Base-by-base conservation (phyloP, 192 early-diverging fungal species). In the Backusella tarrabulga region DNA sequence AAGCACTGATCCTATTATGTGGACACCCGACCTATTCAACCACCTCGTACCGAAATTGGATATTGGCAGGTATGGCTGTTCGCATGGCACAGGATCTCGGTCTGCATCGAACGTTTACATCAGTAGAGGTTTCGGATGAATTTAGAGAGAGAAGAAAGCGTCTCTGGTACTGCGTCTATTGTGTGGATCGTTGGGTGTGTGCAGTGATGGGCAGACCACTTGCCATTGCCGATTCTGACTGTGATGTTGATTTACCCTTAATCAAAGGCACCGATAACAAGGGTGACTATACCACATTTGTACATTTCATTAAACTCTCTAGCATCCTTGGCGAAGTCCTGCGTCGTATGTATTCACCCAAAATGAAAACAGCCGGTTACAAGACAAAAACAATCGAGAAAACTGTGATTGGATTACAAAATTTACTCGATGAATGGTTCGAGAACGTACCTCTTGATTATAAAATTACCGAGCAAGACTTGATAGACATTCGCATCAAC, bases 1-100 rank as follows among this genome's bases (percentile, higher is more conserved):
- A 91, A 36, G 85, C 91, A 0, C 77, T 95, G 73, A 72, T 93
- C 66, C 77, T 95, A 26, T 81, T 93, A 80, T 83, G 88, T 19
- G 83, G 83, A 15, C 88, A 92, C 23, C 79, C 79, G 1, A 76
- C 71, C 3, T 76, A 67, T 32, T 34, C 75, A 5, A 35, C 69
- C 4, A 69, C 44, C 4, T 44, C 71, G 9, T 76, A 80, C 35
- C 71, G 71, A 26, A 71, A 66, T 32, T 80, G 79, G 79, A 80
- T 80, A 19, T 60, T 42, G 15, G 63, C 75, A 17, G 79, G 79
- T 12, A 80, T 80, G 91, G 93, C 92, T n/a, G 90, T 89, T 23
- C 81, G 91, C 34, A 91, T 93, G 84, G 93, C 93, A 8, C 92
- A 93, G 82, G 93, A 95, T 75, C 68, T 95, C 67, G 93, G 93